Percentiles rank a stretch among this genome's conserved stretches.
phyloP scores from a whole-genome alignment of 2,329 filamentous ascomycete genomes.

The Thelonectria blattea region DNA sequence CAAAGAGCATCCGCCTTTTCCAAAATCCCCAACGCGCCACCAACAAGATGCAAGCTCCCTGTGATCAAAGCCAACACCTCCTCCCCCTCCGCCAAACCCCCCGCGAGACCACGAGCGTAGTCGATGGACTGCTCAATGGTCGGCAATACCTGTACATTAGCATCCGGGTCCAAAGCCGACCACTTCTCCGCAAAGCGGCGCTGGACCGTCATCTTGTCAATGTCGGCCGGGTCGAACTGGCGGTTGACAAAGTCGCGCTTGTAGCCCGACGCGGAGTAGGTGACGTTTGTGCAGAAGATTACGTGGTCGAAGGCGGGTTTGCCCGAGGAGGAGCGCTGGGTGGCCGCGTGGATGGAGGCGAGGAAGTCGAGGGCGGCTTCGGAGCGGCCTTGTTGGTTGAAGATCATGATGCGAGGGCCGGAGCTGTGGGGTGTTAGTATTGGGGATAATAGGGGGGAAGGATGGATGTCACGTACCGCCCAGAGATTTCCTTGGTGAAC shows the following conservation, averaged over 20 bases:
- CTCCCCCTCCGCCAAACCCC: slow-evolving; percentile 40
- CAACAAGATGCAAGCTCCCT: slow-evolving; percentile 68
- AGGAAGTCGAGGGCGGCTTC: slow-evolving; percentile 62
- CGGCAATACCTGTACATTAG: slow-evolving; percentile 54
- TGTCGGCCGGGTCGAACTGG: slow-evolving; percentile 57
- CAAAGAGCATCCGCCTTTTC: slow-evolving; percentile 54
- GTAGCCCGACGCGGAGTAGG: slow-evolving; percentile 57
- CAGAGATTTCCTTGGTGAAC: slow-evolving; percentile 68
- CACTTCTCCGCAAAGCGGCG: slow-evolving; percentile 60
- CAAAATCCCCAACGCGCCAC: slow-evolving; percentile 58
- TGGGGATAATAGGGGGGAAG: background rate
- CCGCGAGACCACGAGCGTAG: slow-evolving; percentile 48
- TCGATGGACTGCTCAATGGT: slow-evolving; percentile 63
- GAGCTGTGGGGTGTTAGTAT: slow-evolving; percentile 28
- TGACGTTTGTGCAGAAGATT: slow-evolving; percentile 82
- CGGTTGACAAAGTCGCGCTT: slow-evolving; percentile 64
- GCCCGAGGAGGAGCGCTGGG: slow-evolving; percentile 38
- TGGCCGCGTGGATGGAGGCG: slow-evolving; percentile 50
- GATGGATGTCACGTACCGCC: slow-evolving; percentile 34
- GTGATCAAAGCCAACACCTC: slow-evolving; percentile 60
- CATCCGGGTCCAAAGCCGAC: slow-evolving; percentile 53
- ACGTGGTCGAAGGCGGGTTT: slow-evolving; percentile 68
- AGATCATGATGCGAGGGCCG: slow-evolving; percentile 69
- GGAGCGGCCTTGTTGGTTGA: slow-evolving; percentile 78
- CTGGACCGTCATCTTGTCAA: slow-evolving; percentile 59